Percentiles rank a stretch among this genome's conserved stretches.
These are phyloP conservation scores for Boletus bicolor DNA, from an alignment of 768 basidiomycete genomes.

Conservation along the genomic window DNA sequence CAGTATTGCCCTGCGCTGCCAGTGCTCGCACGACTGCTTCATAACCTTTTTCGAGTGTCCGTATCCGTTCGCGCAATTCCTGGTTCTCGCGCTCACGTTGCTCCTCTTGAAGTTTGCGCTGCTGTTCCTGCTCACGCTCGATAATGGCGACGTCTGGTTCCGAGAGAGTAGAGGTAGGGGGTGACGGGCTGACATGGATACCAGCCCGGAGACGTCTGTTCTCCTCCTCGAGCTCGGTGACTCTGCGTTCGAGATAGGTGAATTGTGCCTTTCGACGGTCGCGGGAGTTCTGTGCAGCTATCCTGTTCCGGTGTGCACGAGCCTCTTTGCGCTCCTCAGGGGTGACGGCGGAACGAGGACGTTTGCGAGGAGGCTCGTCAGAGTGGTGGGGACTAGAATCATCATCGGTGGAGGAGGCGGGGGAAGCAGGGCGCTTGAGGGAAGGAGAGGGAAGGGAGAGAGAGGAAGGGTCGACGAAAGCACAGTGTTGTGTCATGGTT, in stretches of 20 bases:
- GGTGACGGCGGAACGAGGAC: conserved; percentile 57
- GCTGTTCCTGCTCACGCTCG: conserved; percentile 29
- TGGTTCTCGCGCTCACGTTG: conserved; percentile 63
- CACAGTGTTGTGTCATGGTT: conserved; percentile 26
- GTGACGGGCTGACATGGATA: conserved; percentile 28
- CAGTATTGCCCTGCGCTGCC: conserved; percentile 49
- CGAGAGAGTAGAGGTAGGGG: conserved; percentile 11
- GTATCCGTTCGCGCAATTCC: conserved; percentile 72
- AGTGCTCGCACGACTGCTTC: conserved; percentile 76
- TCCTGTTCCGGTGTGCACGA: conserved; percentile 86
- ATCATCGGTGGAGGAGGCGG: conserved; percentile 17
- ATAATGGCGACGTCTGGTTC: conserved; percentile 24
- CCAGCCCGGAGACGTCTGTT: conserved; percentile 71
- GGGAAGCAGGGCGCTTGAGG: conserved; percentile 28
- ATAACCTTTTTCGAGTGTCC: conserved; percentile 78
- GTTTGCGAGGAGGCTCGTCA: conserved; percentile 66
- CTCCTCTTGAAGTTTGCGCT: conserved; percentile 37
- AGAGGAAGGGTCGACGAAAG: conserved; percentile 37
- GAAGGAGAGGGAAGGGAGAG: conserved; percentile 38
- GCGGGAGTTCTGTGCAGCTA: conserved; percentile 90
- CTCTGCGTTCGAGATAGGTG: conserved; percentile 58
- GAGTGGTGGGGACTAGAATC: conserved; percentile 6
- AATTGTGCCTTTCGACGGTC: conserved; percentile 89
- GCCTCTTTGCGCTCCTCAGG: conserved; percentile 84
- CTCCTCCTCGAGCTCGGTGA: conserved; percentile 78